Percentiles rank a stretch among this genome's conserved stretches.
These are phyloP conservation scores for Corrigiola litoralis DNA, from an alignment of 179 eudicot genomes.

Conservation along the genomic window DNA sequence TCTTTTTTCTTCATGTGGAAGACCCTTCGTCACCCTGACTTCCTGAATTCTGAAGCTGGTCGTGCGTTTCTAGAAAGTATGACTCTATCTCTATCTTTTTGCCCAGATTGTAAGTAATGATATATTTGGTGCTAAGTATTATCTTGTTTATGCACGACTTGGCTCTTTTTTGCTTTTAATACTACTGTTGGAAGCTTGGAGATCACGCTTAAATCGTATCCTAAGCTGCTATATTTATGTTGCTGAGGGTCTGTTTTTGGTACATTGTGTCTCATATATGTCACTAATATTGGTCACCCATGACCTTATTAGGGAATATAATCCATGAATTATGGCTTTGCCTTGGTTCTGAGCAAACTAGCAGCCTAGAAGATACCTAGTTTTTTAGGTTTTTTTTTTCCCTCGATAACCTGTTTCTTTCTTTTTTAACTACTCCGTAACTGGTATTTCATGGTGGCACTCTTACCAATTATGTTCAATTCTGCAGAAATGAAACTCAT, in stretches of 20 bases:
- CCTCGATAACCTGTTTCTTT: neutral
- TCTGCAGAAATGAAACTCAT: constrained; percentile 62
- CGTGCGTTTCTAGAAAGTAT: constrained; percentile 58
- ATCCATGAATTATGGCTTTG: neutral
- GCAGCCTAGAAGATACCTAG: neutral
- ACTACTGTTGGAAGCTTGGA: neutral
- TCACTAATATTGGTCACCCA: neutral
- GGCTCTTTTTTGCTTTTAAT: neutral
- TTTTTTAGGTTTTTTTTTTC: neutral
- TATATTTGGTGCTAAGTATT: neutral
- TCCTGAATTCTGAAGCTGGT: constrained; percentile 60
- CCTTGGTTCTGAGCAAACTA: neutral
- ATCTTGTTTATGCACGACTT: neutral
- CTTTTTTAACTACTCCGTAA: neutral
- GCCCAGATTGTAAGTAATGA: neutral
- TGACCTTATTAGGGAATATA: neutral
- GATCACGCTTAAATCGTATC: too few species aligned
- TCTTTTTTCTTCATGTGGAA: constrained; percentile 24
- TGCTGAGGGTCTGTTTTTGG: too few species aligned
- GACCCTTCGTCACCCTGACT: constrained; percentile 62
- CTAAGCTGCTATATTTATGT: too few species aligned
- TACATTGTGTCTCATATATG: too few species aligned
- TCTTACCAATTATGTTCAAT: neutral
- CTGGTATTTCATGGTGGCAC: neutral
- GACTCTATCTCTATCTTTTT: constrained; percentile 13